Percentiles rank a stretch among this genome's conserved stretches.
Evolutionary conservation across 805 yeast species (phyloP).

Genomic region (Maudiozyma turicensis): DNA sequence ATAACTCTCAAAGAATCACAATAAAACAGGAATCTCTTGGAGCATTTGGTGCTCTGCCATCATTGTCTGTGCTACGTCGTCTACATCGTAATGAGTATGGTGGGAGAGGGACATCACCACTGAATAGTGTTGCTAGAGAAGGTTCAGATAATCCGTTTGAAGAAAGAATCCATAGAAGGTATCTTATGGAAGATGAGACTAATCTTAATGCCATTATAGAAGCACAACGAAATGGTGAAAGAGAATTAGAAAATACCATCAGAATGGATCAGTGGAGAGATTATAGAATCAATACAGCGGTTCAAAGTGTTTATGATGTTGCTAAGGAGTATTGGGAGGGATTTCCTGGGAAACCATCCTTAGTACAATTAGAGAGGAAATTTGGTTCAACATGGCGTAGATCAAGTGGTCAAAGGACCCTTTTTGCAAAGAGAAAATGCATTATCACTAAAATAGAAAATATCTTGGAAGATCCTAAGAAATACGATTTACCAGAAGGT

Average conservation of each 20-base stretch:
- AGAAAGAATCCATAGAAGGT: not conserved
- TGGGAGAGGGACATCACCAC: not conserved
- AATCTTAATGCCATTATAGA: not conserved
- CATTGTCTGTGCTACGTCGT: too few relatives aligned
- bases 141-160: not conserved
- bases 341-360: constrained; percentile 21
- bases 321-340: constrained; percentile 27
- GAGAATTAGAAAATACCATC: not conserved
- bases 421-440: constrained; percentile 23
- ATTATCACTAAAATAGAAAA: constrained; percentile 20
- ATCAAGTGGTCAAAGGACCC: constrained; percentile 19
- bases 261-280: constrained; percentile 4
- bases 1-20: not conserved
- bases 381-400: constrained; percentile 26
- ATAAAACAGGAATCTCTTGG: too few relatives aligned
- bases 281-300: constrained; percentile 19
- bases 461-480: constrained; percentile 13
- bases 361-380: constrained; percentile 19
- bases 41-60: too few relatives aligned
- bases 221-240: not conserved
- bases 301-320: constrained; percentile 18
- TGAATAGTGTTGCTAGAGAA: not conserved
- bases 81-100: too few relatives aligned
- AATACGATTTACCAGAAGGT: constrained; percentile 12
- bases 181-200: not conserved